Base-by-base conservation (phyloP, 148 eudicot genomes). In the Heliamphora exappendiculata region DNA sequence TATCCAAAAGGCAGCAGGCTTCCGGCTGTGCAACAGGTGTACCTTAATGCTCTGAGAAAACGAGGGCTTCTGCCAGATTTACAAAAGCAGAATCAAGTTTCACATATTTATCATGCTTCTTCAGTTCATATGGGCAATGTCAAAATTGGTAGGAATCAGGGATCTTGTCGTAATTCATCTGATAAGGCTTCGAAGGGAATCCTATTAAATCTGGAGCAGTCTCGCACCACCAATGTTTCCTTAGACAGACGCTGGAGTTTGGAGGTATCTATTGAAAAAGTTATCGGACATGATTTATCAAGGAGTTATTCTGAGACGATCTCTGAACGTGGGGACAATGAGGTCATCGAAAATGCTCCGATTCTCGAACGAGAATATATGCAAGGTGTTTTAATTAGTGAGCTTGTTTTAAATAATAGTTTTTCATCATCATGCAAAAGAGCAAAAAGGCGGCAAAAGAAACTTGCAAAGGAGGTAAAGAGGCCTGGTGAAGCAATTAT, bases 311-410 rank as follows among this genome's bases (percentile, higher is more conserved):
- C 88, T 67, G 91, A 90, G 67, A 55, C 84, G 67, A 60, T 81
- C 71, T 49, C 80, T 10, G 92, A 85, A 82, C 84, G 80, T 14
- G 86, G 78, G 39, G 97, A 87, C 50, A 79, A 80, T 66, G 91
- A 83, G 75, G 80, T 65, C 62, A 82, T 74, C 31, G 73, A 63
- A 53, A 83, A 75, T 77, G 78, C 89, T 66, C 94, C 94, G 33
- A 89, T 95, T 1, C 78, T 92, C 34, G 96, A 95, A 79, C 85
- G 99, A 65, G 99, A 92, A 84, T 95, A 95, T 83, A 95, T 95
- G 99, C 97, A 95, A 88, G 99, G 99, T 74, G 96, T 91, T 76
- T 62, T 95, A 50, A 95, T 95, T 31, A 95, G 91, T 81, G 99
- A 95, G 88, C 78, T 95, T 68, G 97, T 95, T 41, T 71, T 89